Base-by-base conservation (phyloP, 2,329 filamentous ascomycete species). In the Colletotrichum tamarilloi region DNA sequence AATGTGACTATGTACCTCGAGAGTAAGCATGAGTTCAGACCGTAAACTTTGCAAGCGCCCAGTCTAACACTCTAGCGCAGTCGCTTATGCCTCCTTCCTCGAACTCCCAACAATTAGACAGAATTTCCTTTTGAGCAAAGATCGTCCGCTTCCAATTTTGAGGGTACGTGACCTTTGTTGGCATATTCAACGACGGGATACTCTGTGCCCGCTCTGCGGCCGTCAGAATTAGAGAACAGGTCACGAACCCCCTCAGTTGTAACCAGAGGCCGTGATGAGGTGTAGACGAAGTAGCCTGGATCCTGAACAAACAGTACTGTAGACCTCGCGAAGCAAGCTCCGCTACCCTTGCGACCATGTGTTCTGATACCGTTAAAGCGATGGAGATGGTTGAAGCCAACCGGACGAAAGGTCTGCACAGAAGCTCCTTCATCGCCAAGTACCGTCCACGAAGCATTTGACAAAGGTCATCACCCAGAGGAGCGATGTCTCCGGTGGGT, bases 51-150 rank as follows among this genome's bases (percentile, higher is more conserved):
- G 67, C 71, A 12, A 73, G 67, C n/a, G 67, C 71, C 71, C 71
- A 73, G 49, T 73, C 71, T 19, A 73, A 14, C 0, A 73, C 71
- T 12, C 56, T 62, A 3, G 67, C 71, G 5, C 71, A 73, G 46
- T 73, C 67, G n/a, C 60, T 70, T 12, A 73, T 73, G n/a, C 71
- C 71, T 22, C 71, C 71, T 56, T 73, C 71, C 6, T 66, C 67
- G 14, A 70, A 73, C 9, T 73, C 67, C 71, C 67, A 71, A 30
- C 71, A 71, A 32, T 62, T 71, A 2, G 71, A 70, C 3, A 73
- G 56, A 9, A 65, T 38, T 9, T 73, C 71, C 35, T 66, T 73
- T n/a, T 71, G 71, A 24, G 56, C 71, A 3, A 73, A 12, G 9
- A 73, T 66, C 0, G 67, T 62, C 24, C 60, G 53, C 35, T 38